Conservation (phyloP, 495 filamentous ascomycete species). For the Beverwykella pulmonaria region DNA sequence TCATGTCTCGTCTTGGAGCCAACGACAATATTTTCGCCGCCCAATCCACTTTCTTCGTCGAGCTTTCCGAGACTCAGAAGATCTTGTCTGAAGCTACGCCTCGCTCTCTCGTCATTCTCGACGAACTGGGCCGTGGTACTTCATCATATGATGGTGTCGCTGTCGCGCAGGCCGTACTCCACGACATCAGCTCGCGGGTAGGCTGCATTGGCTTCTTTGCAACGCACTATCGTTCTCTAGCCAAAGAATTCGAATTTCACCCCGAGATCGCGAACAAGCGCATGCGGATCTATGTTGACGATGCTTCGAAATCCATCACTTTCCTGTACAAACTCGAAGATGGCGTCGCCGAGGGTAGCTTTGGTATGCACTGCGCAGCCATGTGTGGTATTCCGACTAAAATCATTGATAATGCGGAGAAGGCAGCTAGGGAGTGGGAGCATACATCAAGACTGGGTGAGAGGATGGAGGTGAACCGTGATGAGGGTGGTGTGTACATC, state of each 20-base stretch:
- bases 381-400: slow-evolving; percentile 92
- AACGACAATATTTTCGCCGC: slow-evolving; percentile 99
- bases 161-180: slow-evolving; percentile 93
- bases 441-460: slow-evolving; percentile 88
- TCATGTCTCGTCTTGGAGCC: slow-evolving; percentile 98
- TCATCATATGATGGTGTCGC: slow-evolving; percentile 94
- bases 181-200: slow-evolving; percentile 90
- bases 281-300: slow-evolving; percentile 94
- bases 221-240: slow-evolving; percentile 94
- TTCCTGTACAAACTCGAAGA: slow-evolving; percentile 95
- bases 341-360: slow-evolving; percentile 94
- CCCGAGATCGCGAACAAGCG: slow-evolving; percentile 82
- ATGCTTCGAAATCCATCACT: slow-evolving; percentile 76
- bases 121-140: slow-evolving; percentile 94
- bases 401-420: slow-evolving; percentile 84
- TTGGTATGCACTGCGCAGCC: slow-evolving; percentile 98
- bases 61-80: slow-evolving; percentile 97
- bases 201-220: slow-evolving; percentile 97
- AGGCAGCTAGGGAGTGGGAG: slow-evolving; percentile 92
- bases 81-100: slow-evolving; percentile 95
- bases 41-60: slow-evolving; percentile 98
- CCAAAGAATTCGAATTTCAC: slow-evolving; percentile 83
- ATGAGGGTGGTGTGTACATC: slow-evolving; percentile 65
- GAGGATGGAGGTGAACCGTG: slow-evolving; percentile 77
- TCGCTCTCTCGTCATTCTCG: slow-evolving; percentile 93